phyloP scores from a whole-genome alignment of 371 early-diverging fungal genomes.

The Apophysomyces sp. region DNA sequence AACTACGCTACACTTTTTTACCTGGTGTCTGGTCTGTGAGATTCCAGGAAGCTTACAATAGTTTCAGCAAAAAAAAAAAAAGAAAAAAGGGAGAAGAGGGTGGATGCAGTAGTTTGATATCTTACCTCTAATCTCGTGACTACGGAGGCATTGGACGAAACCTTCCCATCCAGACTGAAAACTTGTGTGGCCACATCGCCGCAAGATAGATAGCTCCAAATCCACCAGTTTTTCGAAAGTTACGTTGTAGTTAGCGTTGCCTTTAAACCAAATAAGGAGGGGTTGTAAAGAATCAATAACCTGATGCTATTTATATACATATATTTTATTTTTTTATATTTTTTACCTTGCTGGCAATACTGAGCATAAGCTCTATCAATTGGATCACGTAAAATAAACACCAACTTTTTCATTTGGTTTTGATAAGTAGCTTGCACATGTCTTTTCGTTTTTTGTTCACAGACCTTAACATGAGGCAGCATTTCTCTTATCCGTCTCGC shows the following conservation, averaged over 20 bases:
- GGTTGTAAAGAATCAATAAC: no score
- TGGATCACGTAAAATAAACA: conserved; percentile 55
- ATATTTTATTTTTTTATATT: no score
- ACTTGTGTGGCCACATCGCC: conserved; percentile 41
- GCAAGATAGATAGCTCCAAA: conserved; percentile 36
- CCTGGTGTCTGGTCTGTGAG: conserved; percentile 12
- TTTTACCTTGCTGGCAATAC: conserved; percentile 31
- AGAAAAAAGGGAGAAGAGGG: no score
- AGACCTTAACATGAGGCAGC: conserved; percentile 41
- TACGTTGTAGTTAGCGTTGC: background rate
- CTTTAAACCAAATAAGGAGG: background rate
- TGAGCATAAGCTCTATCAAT: conserved; percentile 59
- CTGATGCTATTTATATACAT: no score
- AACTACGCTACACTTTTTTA: background rate
- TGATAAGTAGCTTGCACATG: no score
- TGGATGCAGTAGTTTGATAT: background rate
- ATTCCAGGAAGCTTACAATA: conserved; percentile 16
- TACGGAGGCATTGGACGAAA: conserved; percentile 38
- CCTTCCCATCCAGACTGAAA: conserved; percentile 41
- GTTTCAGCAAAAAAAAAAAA: background rate
- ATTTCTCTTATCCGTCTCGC: conserved; percentile 37
- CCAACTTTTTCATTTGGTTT: no score
- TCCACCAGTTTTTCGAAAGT: conserved; percentile 39
- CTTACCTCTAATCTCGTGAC: conserved; percentile 36
- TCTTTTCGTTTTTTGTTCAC: background rate